Base-by-base conservation (phyloP, 1,139 yeast genomes). In the Williopsis jadinii region DNA sequence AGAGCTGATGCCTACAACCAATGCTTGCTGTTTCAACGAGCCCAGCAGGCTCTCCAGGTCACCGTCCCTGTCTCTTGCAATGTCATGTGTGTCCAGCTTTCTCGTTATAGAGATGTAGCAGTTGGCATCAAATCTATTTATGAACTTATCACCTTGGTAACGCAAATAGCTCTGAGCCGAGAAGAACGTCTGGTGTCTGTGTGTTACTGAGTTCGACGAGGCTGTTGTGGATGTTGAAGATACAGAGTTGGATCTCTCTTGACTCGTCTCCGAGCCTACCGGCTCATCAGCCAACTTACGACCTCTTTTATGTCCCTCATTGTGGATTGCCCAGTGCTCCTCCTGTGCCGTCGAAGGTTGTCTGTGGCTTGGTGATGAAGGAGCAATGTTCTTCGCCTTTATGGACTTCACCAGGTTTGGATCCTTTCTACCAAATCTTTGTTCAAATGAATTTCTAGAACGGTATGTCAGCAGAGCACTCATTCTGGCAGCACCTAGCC, bases 401-500 rank as follows among this genome's bases (percentile, higher is more conserved):
- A 63, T 53, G 10, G 35, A 39, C 37, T 46, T 52, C 35, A 42
- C 39, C n/a, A 43, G 38, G 44, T 68, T 70, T 9, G 94, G 92
- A 36, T 76, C 62, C 43, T 78, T 80, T 57, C 98, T 74, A 12
- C 97, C 95, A 59, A 92, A 92, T 56, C 95, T 75, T 37, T 81
- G 68, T 60, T 92, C 98, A 62, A 92, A 92, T 30, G 95, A 83
- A 62, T 88, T 86, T 54, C 97, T 72, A 4, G 95, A 85, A 53
- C 98, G 74, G 60, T 92, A 92, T 0, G 98, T 92, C 43, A 92
- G 68, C 51, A 92, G 69, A 0, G 98, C 98, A 9, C 96, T 77
- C 98, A 92, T 92, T 63, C 98, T 77, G 0, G 98, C 98, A 3
- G 98, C 98, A 32, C 95, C 84, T 24, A 92, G 68, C 0, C 98